Base-by-base conservation (phyloP, 1,139 yeast genomes). In the Chernovozyma sophiae-reginae region DNA sequence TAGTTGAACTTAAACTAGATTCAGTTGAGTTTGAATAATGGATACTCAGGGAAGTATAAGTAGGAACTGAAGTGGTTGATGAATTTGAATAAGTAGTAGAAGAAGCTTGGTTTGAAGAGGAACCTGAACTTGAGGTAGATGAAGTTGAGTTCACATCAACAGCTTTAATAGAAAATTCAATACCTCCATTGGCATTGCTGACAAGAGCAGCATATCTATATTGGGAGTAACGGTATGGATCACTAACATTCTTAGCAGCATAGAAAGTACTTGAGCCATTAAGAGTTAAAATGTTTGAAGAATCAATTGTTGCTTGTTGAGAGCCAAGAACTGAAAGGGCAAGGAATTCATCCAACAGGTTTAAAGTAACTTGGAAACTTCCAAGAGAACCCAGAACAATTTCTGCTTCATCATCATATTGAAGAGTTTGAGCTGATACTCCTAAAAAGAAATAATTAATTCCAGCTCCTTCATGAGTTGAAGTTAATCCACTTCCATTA, bases 391-490 rank as follows among this genome's bases (percentile, higher is more conserved):
- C 11, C 14, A 19, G 10, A 15, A 19, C 7, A 11, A 10, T 28
- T 15, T 15, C 12, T n/a, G 18, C n/a, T n/a, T 23, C 35, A 12
- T 31, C 33, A 26, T 40, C 37, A 38, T 42, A 47, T 24, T 32
- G 28, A 26, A 46, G 44, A 10, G 31, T 29, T 27, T 30, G 43
- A 17, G 48, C 36, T 19, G 38, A 40, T 14, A 34, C 44, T 20
- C 64, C 62, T 13, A 73, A 47, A 52, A 70, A 65, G 34, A 66
- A 50, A 52, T 70, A 74, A 59, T 70, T 64, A 48, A 74, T 56
- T 42, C 72, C 82, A 33, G 82, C 81, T 52, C 82, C 82, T 55
- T 72, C 79, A 51, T 74, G 81, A 32, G 45, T 44, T 23, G 62
- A 46, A 31, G 52, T 42, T 33, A 73, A 45, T 31, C 64, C 68